Base-by-base conservation (phyloP, 371 early-diverging fungal species). In the Dinochytrium kinnereticum region DNA sequence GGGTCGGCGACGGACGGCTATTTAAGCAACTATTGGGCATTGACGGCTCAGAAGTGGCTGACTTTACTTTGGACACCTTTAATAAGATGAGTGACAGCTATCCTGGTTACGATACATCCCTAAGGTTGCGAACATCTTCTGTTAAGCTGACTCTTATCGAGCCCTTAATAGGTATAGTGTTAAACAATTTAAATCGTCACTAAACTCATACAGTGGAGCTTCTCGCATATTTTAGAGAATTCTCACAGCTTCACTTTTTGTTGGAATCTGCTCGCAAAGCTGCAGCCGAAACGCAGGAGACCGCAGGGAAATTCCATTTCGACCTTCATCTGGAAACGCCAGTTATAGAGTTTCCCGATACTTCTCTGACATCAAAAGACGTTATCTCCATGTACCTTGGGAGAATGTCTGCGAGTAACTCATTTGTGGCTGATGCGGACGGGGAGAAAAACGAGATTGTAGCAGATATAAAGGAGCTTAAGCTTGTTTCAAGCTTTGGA, bases 311-410 rank as follows among this genome's bases (percentile, higher is more conserved):
- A 70, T 90, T 93, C 51, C 93, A 94, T 69, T 95, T 94, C 81
- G 93, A 96, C 73, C 84, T 97, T 17, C 76, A 82, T 10, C 87
- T 98, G 78, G 87, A 89, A n/a, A 91, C 97, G 26, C 99, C 99
- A 0, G 90, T 96, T 36, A 84, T 98, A n/a, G 87, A 90, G 2
- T 91, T 96, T 72, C 96, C 97, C 0, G 86, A 90, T n/a, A 85
- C 85, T 7, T 81, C 72, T 34, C 49, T 66, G 49, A 53, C 24
- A 21, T 68, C 85, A 34, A 84, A 79, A 5, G 91, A 93, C 69
- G 77, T 78, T 5, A 74, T 97, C n/a, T 81, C 89, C 1, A 92
- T 95, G 34, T 89, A 95, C 80, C 85, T 96, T 31, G 99, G 99
- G 70, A 90, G 92, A 73, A 90, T 98, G 26, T 86, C 93, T 1